phyloP scores from a whole-genome alignment of 495 filamentous ascomycete species.

The Geopyxis carbonaria region DNA sequence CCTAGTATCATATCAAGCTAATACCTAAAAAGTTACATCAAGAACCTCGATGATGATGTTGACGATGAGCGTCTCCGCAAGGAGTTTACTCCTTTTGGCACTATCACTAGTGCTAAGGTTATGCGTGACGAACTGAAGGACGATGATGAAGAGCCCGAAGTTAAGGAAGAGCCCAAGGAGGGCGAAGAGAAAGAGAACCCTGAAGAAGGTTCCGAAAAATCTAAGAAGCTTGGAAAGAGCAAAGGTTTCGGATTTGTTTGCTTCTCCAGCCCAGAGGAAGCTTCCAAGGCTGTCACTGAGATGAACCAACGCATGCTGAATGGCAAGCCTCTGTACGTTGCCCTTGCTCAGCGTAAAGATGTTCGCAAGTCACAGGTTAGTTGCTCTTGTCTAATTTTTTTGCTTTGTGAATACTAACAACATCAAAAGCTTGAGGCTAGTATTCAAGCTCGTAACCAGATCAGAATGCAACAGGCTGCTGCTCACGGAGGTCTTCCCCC shows the following conservation, averaged over 20 bases:
- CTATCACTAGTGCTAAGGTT: conserved; percentile 96
- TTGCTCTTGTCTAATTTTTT: neutral
- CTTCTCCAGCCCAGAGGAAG: conserved; percentile 98
- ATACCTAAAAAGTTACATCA: conserved; percentile 62
- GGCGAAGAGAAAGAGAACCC: conserved; percentile 34
- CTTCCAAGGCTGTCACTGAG: conserved; percentile 94
- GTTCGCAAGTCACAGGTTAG: conserved; percentile 78
- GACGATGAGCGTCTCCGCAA: conserved; percentile 95
- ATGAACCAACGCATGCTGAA: conserved; percentile 99
- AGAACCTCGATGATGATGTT: conserved; percentile 93
- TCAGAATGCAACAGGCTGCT: conserved; percentile 93
- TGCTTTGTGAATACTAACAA: neutral
- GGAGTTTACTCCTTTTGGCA: conserved; percentile 74
- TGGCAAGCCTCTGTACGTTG: conserved; percentile 93
- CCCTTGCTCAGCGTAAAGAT: conserved; percentile 96
- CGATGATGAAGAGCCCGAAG: conserved; percentile 39
- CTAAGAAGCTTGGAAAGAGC: conserved; percentile 77
- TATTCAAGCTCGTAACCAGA: conserved; percentile 96
- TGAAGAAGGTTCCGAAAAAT: conserved; percentile 40
- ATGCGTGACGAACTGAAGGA: conserved; percentile 71
- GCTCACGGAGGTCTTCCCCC: conserved; percentile 65
- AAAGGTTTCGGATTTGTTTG: conserved; percentile 99
- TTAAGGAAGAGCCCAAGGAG: conserved; percentile 34
- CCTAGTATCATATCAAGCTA: too few relatives aligned
- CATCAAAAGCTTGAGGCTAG: conserved; percentile 62